Conservation (phyloP, 1,284 basidiomycete genomes). For the Cutaneotrichosporon dermatis region DNA sequence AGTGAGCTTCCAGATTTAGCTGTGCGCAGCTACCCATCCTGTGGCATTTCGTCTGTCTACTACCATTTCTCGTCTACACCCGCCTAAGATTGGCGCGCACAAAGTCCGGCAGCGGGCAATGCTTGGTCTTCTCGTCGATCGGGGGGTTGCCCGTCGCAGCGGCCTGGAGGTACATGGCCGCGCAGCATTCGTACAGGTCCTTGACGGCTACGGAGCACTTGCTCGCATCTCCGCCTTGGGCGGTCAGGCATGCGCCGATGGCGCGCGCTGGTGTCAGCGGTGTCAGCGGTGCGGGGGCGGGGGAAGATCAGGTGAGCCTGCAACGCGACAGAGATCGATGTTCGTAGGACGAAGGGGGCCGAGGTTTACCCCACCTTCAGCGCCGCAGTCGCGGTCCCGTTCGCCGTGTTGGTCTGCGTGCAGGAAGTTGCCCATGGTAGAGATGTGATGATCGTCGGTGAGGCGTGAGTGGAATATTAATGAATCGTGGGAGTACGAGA, state of each 20-base stretch:
- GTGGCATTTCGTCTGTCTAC: too few species aligned
- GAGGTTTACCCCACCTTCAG: background rate
- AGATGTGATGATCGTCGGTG: too few species aligned
- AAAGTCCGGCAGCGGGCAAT: slow-evolving; percentile 35
- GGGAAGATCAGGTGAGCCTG: too few species aligned
- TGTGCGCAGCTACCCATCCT: too few species aligned
- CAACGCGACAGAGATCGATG: too few species aligned
- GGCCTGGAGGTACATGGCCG: slow-evolving; percentile 29
- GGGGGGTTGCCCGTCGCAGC: slow-evolving; percentile 22
- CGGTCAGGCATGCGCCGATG: slow-evolving; percentile 38
- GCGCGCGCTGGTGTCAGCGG: slow-evolving; percentile 38
- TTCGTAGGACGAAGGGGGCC: too few species aligned
- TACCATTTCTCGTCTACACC: too few species aligned
- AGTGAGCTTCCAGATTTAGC: too few species aligned
- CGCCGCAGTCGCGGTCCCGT: background rate
- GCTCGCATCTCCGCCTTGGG: slow-evolving; percentile 33
- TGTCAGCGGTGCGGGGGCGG: too few species aligned
- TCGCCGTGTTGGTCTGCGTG: background rate
- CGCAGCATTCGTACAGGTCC: slow-evolving; percentile 41
- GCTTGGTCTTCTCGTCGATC: slow-evolving; percentile 20
- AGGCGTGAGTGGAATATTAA: too few species aligned
- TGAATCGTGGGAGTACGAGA: too few species aligned
- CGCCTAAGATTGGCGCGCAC: slow-evolving; percentile 10
- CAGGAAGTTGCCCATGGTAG: background rate
- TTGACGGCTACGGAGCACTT: slow-evolving; percentile 32